phyloP scores from a whole-genome alignment of 768 basidiomycete genomes.

The Mycena leptocephala region DNA sequence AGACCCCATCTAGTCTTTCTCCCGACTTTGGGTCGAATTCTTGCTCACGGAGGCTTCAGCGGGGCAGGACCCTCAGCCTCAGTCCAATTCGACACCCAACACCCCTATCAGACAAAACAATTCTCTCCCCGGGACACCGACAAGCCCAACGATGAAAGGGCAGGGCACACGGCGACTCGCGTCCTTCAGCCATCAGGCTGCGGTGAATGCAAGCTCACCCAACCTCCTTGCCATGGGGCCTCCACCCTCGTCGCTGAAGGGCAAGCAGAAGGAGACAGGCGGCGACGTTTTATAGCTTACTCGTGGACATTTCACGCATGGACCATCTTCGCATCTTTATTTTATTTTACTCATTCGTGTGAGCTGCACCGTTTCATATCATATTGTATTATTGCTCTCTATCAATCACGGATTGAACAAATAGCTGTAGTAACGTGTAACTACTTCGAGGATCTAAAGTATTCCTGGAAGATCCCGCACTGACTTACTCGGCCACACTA shows the following conservation, averaged over 20 bases:
- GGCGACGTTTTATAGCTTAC: neutral
- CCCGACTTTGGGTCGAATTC: slow-evolving; percentile 98
- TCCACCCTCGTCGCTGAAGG: slow-evolving; percentile 60
- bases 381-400: slow-evolving; percentile 35
- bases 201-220: slow-evolving; percentile 58
- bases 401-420: slow-evolving; percentile 25
- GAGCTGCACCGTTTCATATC: slow-evolving; percentile 7
- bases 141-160: slow-evolving; percentile 44
- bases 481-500: neutral
- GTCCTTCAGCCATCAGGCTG: slow-evolving; percentile 51
- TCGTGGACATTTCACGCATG: neutral
- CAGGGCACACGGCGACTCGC: slow-evolving; percentile 52
- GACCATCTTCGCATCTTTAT: slow-evolving; percentile 27
- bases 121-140: slow-evolving; percentile 59
- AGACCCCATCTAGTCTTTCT: slow-evolving; percentile 84
- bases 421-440: slow-evolving; percentile 20
- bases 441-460: neutral
- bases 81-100: slow-evolving; percentile 42
- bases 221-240: slow-evolving; percentile 46
- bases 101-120: slow-evolving; percentile 44
- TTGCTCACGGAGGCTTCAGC: slow-evolving; percentile 90
- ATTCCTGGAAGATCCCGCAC: neutral
- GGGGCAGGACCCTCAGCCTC: slow-evolving; percentile 48
- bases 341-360: slow-evolving; percentile 17
- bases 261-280: slow-evolving; percentile 60